Percentiles rank a stretch among this genome's conserved stretches.
Evolutionary conservation across 2,329 filamentous ascomycete genomes (phyloP).

Genomic region (Botrytis sinoallii): DNA sequence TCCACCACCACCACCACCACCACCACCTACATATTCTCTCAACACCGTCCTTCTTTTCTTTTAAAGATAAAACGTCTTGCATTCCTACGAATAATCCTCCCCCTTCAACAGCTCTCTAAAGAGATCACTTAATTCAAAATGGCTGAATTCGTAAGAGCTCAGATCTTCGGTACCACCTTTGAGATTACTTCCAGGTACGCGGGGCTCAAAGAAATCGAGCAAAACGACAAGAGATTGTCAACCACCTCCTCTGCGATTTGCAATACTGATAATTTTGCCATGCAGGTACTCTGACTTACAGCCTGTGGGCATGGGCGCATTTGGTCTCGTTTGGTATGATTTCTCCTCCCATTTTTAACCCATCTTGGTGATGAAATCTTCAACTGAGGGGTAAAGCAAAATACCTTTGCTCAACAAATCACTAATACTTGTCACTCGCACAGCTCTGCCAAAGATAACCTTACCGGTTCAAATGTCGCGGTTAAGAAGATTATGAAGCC

Average conservation of each 20-base stretch:
- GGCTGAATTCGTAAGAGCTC: slow-evolving; percentile 98
- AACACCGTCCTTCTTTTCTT: neutral
- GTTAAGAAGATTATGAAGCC: slow-evolving; percentile 99
- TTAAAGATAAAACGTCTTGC: neutral
- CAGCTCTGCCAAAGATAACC: slow-evolving; percentile 95
- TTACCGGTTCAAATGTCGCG: slow-evolving; percentile 93
- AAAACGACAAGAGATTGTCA: slow-evolving; percentile 6
- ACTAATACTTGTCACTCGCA: slow-evolving; percentile 25
- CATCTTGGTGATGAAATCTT: neutral
- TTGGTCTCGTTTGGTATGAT: slow-evolving; percentile 91
- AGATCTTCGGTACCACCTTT: slow-evolving; percentile 99
- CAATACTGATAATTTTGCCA: slow-evolving; percentile 25
- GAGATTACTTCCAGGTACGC: slow-evolving; percentile 95
- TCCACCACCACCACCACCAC: neutral
- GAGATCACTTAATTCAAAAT: slow-evolving; percentile 53
- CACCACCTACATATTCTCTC: neutral
- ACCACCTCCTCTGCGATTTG: slow-evolving; percentile 22
- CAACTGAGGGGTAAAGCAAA: slow-evolving; percentile 12
- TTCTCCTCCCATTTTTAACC: neutral
- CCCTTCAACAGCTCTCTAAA: neutral
- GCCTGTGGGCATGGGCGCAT: slow-evolving; percentile 98
- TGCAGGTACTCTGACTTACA: slow-evolving; percentile 93
- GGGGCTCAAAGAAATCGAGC: slow-evolving; percentile 21
- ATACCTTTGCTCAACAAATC: slow-evolving; percentile 4
- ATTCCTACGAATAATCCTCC: neutral